Percentiles rank a stretch among this genome's conserved stretches.
Conservation (phyloP, 257 asterid genomes). For the Jacaranda mimosifolia region DNA sequence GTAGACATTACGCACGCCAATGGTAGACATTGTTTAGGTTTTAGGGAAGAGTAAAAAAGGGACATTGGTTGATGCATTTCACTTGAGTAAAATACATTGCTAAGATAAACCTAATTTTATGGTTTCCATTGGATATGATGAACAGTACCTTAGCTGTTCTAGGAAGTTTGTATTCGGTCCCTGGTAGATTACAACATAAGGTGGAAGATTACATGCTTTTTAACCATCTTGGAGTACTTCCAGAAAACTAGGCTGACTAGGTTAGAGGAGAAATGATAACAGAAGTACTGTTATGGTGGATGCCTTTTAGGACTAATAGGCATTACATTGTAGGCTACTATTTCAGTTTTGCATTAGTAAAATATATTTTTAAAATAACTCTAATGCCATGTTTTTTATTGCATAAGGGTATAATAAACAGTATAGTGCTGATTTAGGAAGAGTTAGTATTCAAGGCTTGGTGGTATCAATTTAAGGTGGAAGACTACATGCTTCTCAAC, state of each 20-base stretch:
- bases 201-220: neutral
- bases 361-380: neutral
- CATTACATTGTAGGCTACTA: neutral
- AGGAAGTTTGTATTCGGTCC: neutral
- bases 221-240: neutral
- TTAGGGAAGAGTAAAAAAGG: neutral
- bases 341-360: neutral
- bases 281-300: neutral
- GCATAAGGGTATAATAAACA: neutral
- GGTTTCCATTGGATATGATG: neutral
- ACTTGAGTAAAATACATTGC: slow-evolving; percentile 10
- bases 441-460: neutral
- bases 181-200: neutral
- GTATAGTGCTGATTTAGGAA: neutral
- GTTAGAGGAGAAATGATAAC: neutral
- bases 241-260: neutral
- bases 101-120: neutral
- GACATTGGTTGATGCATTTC: neutral
- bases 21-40: neutral
- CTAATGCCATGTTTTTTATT: no score
- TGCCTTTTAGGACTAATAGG: neutral
- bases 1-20: neutral
- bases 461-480: neutral
- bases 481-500: neutral
- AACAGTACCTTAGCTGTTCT: neutral